Evolutionary conservation across 1,284 basidiomycete genomes (phyloP).

Genomic region (Trichosporon sp.): DNA sequence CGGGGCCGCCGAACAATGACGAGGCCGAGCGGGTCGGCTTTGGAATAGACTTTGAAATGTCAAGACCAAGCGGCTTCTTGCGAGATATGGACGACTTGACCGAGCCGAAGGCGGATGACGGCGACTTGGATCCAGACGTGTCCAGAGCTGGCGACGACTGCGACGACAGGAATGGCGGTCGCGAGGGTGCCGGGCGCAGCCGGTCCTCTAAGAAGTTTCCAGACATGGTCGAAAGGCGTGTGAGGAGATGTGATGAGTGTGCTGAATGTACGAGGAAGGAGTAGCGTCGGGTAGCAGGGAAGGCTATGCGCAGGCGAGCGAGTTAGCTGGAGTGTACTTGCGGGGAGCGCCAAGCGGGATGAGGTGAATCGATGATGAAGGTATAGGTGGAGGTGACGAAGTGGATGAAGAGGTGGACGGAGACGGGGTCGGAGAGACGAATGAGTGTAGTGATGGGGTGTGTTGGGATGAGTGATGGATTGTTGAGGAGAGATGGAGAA

Average conservation of each 20-base stretch:
- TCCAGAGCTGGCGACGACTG: not conserved
- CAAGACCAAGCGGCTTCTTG: slow-evolving; percentile 45
- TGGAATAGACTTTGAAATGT: slow-evolving; percentile 41
- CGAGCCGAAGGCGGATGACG: slow-evolving; percentile 8
- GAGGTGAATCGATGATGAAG: not conserved
- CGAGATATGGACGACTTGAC: slow-evolving; percentile 36
- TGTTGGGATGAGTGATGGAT: not conserved
- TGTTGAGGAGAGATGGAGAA: not conserved
- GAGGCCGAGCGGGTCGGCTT: slow-evolving; percentile 20
- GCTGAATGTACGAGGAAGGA: not conserved
- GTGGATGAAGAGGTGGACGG: not conserved
- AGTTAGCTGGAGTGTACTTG: not conserved
- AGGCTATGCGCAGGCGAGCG: not conserved
- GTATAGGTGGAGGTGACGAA: not conserved
- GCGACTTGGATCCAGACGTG: not conserved
- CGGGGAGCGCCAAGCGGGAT: not conserved
- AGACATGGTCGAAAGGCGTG: not conserved
- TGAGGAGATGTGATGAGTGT: not conserved
- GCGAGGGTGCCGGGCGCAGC: not conserved
- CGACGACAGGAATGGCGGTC: not conserved
- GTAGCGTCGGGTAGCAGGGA: not conserved
- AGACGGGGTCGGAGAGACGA: not conserved
- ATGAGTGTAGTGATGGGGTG: not conserved
- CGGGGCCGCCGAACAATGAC: slow-evolving; percentile 25
- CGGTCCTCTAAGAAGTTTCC: not conserved